Base-by-base conservation (phyloP, 768 basidiomycete genomes). In the Amanita molliuscula region DNA sequence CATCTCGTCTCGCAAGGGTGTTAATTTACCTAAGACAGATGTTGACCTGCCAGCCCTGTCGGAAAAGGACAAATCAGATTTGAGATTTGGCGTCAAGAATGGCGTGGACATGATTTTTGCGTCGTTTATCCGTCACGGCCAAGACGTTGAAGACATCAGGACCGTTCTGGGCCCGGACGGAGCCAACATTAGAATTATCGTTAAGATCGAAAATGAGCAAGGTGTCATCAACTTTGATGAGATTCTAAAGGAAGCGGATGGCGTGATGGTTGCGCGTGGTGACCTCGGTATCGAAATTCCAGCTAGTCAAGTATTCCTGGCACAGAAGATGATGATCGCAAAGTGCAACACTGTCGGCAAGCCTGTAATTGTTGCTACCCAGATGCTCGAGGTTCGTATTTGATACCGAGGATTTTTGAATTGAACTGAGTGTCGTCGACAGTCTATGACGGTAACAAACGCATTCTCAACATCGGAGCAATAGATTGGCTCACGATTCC, bases 261-360 rank as follows among this genome's bases (percentile, higher is more conserved):
- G 96, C 73, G 96, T 99, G 58, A 99, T 99, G 96, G 96, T 99
- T 56, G 96, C 96, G 56, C 91, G 96, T 70, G 96, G 96, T 67
- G 96, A 99, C 65, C 77, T 99, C 45, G 96, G 96, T 66, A 99
- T 99, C 61, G 96, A 99, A 71, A 99, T 99, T 59, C 96, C 96
- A n/a, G 92, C 96, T 38, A 88, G 86, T 61, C 96, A 98, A 63
- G 96, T 99, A 40, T 99, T 99, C 78, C 75, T 98, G 60, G 96
- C 96, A 6, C 96, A 99, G 67, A 99, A 99, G 75, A 98, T 98
- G 95, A 99, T 99, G 94, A 99, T 98, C 59, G 82, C 95, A 53
- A 98, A 98, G 74, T 96, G 93, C 73, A 97, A 96, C 75, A 88
- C 95, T 61, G 84, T 79, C 48, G 96, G 96, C 59, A 99, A 99